Percentiles rank a stretch among this genome's conserved stretches.
phyloP scores from a whole-genome alignment of 176 grass and related monocot genomes.

The Tillandsia fasciculata region DNA sequence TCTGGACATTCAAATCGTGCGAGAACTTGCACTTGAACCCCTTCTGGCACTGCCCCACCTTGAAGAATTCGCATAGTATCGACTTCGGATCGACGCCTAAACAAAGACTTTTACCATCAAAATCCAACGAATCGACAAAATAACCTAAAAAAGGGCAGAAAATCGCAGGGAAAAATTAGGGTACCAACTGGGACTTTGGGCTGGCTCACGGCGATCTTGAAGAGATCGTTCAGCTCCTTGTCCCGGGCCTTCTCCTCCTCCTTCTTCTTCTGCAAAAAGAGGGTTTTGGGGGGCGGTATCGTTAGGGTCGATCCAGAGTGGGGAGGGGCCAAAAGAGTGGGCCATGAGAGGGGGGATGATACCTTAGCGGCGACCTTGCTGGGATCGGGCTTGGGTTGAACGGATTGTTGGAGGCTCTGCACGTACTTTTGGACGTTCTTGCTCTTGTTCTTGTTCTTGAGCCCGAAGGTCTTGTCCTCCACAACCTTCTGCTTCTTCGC shows the following conservation, averaged over 20 bases:
- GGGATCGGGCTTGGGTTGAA: constrained; percentile 65
- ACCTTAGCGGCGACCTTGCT: constrained; percentile 71
- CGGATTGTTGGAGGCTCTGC: constrained; percentile 60
- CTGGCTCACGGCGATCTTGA: constrained; percentile 98
- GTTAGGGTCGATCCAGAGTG: constrained; percentile 24
- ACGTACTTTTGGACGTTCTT: constrained; percentile 99
- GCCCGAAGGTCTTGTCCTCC: constrained; percentile 99
- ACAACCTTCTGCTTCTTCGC: constrained; percentile 98
- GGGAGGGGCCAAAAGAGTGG: neutral
- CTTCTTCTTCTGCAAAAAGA: constrained; percentile 84
- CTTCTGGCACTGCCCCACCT: constrained; percentile 81
- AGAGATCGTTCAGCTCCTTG: constrained; percentile 98
- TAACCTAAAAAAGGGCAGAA: neutral
- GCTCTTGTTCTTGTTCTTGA: constrained; percentile 99
- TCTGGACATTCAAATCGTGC: constrained; percentile 91
- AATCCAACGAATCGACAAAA: constrained; percentile 8
- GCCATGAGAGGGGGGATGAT: neutral
- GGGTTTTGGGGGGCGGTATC: neutral
- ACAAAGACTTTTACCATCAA: constrained; percentile 5
- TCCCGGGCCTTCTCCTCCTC: constrained; percentile 87
- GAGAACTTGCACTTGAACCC: constrained; percentile 99
- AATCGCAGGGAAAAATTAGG: constrained; percentile 3
- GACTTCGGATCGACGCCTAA: constrained; percentile 97
- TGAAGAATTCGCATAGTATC: constrained; percentile 93
- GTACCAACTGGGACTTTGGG: constrained; percentile 95